Evolutionary conservation across 768 basidiomycete genomes (phyloP).

Genomic region (Coprinopsis sp.): DNA sequence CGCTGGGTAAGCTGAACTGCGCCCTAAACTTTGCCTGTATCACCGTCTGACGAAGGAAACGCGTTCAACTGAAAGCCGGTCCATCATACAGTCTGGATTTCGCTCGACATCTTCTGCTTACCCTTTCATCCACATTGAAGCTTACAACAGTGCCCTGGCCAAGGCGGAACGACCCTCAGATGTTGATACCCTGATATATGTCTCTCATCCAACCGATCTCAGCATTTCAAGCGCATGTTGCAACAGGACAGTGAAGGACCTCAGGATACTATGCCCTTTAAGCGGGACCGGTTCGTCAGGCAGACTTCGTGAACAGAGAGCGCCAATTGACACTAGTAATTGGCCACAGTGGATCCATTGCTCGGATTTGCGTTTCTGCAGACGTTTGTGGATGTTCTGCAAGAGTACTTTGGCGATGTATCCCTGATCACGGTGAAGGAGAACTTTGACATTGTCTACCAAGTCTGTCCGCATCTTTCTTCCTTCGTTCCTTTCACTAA

Average conservation of each 20-base stretch:
- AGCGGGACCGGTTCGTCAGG: constrained; percentile 77
- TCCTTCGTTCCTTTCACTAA: constrained; percentile 8
- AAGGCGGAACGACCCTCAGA: constrained; percentile 49
- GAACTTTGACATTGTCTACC: constrained; percentile 94
- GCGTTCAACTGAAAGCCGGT: constrained; percentile 44
- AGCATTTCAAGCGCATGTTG: constrained; percentile 72
- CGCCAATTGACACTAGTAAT: constrained; percentile 9
- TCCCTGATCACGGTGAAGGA: constrained; percentile 78
- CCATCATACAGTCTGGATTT: constrained; percentile 90
- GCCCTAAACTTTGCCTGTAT: constrained; percentile 9
- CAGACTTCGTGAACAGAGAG: background rate
- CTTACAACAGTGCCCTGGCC: constrained; percentile 67
- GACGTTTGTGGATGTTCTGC: constrained; percentile 76
- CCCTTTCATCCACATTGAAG: constrained; percentile 82
- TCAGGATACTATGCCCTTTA: constrained; percentile 75
- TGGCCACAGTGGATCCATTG: constrained; percentile 71
- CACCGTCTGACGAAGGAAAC: constrained; percentile 18
- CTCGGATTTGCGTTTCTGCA: constrained; percentile 87
- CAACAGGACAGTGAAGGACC: constrained; percentile 71
- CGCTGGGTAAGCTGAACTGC: constrained; percentile 50
- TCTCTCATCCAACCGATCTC: constrained; percentile 42
- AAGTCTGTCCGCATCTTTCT: constrained; percentile 43
- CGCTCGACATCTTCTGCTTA: constrained; percentile 72
- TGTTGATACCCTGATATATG: constrained; percentile 73
- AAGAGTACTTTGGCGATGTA: constrained; percentile 85